Evolutionary conservation across 106 monocot species (phyloP).

Genomic region (Dioscorea zingiberensis): DNA sequence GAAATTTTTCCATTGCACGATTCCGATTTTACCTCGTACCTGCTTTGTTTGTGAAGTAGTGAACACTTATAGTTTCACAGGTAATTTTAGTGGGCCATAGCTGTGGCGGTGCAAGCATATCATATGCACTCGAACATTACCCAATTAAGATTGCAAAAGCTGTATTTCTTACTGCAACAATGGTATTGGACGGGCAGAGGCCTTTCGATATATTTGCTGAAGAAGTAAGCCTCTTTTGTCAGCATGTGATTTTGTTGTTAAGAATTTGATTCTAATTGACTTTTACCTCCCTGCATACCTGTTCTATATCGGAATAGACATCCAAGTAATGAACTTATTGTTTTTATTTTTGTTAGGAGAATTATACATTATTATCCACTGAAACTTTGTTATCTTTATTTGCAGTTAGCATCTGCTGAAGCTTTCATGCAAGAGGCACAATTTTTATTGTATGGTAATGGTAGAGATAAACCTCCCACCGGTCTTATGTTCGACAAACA

Average conservation of each 20-base stretch:
- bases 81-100: constrained; percentile 94
- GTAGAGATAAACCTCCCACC: constrained; percentile 76
- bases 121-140: constrained; percentile 62
- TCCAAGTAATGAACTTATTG: no score
- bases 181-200: constrained; percentile 83
- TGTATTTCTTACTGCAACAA: constrained; percentile 73
- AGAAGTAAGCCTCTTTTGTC: constrained; percentile 33
- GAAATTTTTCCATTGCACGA: background rate
- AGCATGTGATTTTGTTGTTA: no score
- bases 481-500: constrained; percentile 69
- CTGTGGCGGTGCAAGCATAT: constrained; percentile 86
- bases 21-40: background rate
- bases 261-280: no score
- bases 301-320: no score
- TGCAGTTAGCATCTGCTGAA: constrained; percentile 75
- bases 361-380: background rate
- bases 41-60: constrained; percentile 7
- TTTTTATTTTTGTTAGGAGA: no score
- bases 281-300: no score
- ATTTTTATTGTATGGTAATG: constrained; percentile 72
- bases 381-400: background rate
- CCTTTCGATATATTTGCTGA: constrained; percentile 79
- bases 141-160: constrained; percentile 82
- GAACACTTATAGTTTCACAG: constrained; percentile 23
- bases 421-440: constrained; percentile 80